Evolutionary conservation across 768 basidiomycete species (phyloP), one percentile per base, ranked within the genome.

Genomic region (Sporobolomyces roseus): DNA sequence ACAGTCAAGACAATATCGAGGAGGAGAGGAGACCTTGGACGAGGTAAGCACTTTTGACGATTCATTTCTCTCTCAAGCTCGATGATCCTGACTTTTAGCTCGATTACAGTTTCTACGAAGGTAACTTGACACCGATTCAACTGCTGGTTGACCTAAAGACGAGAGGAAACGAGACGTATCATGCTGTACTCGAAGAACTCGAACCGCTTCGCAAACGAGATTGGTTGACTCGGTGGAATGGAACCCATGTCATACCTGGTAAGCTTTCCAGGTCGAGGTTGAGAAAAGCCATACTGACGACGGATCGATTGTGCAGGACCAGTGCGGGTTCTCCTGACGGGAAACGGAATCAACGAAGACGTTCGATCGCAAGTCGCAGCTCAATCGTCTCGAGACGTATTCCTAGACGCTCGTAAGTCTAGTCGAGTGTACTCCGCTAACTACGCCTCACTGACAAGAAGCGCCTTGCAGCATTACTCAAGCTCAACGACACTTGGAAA

Each of bases 131-230:
- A 16, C 68, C 61, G 0, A 71, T 67, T 8, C 70, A 66, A 33
- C 70, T 71, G 0, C 70, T 71, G 13, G 43, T 72, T 2, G 70
- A 72, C 30, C 35, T 71, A 1, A 72, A 72, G 62, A 72, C 70
- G 19, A 38, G 64, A 43, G 70, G 70, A n/a, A 60, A 63, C 59
- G 63, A 67, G 53, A 72, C 70, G 0, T 65, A 65, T 27, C 63
- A 61, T 30, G 52, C 63, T 25, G 63, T 72, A 8, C 29, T 62
- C 3, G 19, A 23, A 16, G 70, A 67, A 35, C 65, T 68, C 27
- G 56, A 27, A 5, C 66, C 62, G 0, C n/a, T 72, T 23, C 43
- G 63, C 0, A 4, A 35, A 48, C 38, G 66, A 16, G 36, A 46
- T 16, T 72, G 70, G 70, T 54, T 72, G 2, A 67, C 66, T 9